These are phyloP conservation scores for Microbotryomycetes sp. DNA, from an alignment of 1,284 basidiomycete genomes.

Conservation along the genomic window DNA sequence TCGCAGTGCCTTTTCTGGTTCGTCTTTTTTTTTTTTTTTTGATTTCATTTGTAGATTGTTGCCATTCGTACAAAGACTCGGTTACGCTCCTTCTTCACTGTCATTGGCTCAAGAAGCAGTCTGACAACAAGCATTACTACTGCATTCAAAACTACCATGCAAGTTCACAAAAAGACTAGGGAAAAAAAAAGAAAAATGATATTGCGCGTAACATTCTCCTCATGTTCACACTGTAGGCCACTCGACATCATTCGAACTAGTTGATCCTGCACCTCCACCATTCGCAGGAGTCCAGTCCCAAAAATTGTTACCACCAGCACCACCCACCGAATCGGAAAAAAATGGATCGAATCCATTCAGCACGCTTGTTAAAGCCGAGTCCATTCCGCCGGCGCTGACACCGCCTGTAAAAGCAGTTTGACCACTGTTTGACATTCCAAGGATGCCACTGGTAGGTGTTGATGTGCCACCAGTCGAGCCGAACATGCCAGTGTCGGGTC, in stretches of 20 bases:
- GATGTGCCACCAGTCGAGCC: neutral
- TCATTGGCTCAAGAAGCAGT: too few species aligned
- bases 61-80: too few species aligned
- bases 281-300: constrained; percentile 15
- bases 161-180: too few species aligned
- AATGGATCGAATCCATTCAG: constrained; percentile 28
- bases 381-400: constrained; percentile 12
- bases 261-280: neutral
- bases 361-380: constrained; percentile 20
- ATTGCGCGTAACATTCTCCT: too few species aligned
- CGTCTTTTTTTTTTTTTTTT: too few species aligned
- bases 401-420: neutral
- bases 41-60: too few species aligned
- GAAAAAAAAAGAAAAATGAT: too few species aligned
- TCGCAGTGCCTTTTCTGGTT: too few species aligned
- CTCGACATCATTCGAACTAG: neutral
- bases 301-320: neutral
- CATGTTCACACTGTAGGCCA: too few species aligned
- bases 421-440: neutral
- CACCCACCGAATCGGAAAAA: constrained; percentile 15
- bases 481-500: neutral
- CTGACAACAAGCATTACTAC: too few species aligned
- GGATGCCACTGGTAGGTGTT: neutral
- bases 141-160: too few species aligned
- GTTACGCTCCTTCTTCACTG: too few species aligned